These are phyloP conservation scores for Petunia axillaris DNA, from an alignment of 257 asterid species.

Conservation along the genomic window DNA sequence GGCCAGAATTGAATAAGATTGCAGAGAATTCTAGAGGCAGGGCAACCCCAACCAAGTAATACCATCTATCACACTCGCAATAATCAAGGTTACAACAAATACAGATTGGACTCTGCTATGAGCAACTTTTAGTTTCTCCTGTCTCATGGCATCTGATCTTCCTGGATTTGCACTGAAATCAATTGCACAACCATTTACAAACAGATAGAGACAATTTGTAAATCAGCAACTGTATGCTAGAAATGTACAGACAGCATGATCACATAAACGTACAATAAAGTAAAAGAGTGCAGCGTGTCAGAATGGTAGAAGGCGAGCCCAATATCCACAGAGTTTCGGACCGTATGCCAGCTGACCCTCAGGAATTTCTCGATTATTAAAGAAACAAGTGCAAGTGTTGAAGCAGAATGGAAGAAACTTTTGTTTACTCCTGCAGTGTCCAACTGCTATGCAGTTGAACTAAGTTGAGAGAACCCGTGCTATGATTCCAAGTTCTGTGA, in stretches of 20 bases:
- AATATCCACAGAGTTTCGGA: too few species aligned
- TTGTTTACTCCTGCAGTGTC: background rate
- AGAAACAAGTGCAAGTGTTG: background rate
- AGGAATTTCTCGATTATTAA: too few species aligned
- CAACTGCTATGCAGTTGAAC: background rate
- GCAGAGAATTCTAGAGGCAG: background rate
- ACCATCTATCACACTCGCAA: background rate
- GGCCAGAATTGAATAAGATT: constrained; percentile 3
- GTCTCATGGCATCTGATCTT: background rate
- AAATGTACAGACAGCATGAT: background rate
- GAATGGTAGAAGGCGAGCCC: too few species aligned
- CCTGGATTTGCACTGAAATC: background rate
- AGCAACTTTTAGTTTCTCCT: background rate
- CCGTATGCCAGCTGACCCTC: too few species aligned
- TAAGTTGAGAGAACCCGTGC: background rate
- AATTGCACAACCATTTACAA: background rate
- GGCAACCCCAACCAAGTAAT: background rate
- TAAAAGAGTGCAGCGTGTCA: too few species aligned
- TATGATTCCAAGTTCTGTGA: background rate
- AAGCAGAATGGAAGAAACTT: background rate
- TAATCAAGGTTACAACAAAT: constrained; percentile 4
- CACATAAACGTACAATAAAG: background rate
- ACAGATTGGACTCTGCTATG: background rate
- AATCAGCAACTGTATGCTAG: background rate
- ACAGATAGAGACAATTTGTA: background rate